Evolutionary conservation across 129 eudicot species (phyloP).

Genomic region (Pittosporum tobira): DNA sequence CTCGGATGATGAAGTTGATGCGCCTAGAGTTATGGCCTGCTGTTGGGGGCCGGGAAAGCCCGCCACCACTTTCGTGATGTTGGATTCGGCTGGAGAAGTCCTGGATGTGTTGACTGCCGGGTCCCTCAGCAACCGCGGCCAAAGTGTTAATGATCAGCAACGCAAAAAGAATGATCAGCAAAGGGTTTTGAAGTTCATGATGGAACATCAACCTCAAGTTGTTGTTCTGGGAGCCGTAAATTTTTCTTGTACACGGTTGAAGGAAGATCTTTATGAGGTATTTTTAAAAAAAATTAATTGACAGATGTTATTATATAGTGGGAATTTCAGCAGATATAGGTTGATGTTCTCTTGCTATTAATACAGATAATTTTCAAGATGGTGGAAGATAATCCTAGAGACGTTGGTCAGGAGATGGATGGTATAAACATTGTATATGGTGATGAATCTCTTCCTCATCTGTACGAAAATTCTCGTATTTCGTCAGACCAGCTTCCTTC

Average conservation of each 20-base stretch:
- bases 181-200: conserved; percentile 71
- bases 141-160: conserved; percentile 60
- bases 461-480: conserved; percentile 84
- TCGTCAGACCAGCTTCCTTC: conserved; percentile 81
- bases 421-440: conserved; percentile 44
- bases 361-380: conserved; percentile 67
- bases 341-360: conserved; percentile 6
- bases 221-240: conserved; percentile 85
- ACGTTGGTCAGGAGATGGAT: conserved; percentile 78
- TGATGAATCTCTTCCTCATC: conserved; percentile 81
- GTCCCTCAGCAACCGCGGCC: conserved; percentile 59
- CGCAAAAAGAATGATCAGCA: conserved; percentile 86
- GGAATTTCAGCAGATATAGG: neutral
- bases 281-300: too few species aligned
- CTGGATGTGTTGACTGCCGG: conserved; percentile 72
- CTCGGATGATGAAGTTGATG: conserved; percentile 75
- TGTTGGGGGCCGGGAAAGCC: conserved; percentile 99
- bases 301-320: neutral
- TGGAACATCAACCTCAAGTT: conserved; percentile 81
- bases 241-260: conserved; percentile 54
- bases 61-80: conserved; percentile 90
- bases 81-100: conserved; percentile 88
- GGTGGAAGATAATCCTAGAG: conserved; percentile 79
- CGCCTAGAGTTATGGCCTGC: conserved; percentile 97
- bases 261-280: conserved; percentile 89